Evolutionary conservation across 176 grass and related monocot species (phyloP).

Genomic region (Areca catechu): DNA sequence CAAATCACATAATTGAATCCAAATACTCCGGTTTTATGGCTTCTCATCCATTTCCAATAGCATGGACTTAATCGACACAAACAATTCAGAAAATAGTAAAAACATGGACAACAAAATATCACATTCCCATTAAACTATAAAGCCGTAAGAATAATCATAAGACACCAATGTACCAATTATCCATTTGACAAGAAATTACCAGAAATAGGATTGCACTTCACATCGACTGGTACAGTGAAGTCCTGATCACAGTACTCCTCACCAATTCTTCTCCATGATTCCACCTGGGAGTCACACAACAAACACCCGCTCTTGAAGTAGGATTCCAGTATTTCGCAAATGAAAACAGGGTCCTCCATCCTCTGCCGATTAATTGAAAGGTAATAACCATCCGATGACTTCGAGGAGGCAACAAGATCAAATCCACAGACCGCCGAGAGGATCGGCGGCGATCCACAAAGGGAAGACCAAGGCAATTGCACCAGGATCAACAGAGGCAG

Average conservation of each 20-base stretch:
- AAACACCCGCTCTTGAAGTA: constrained; percentile 60
- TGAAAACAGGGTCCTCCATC: constrained; percentile 41
- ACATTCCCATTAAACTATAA: no score
- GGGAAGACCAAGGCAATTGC: constrained; percentile 25
- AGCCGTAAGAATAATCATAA: neutral
- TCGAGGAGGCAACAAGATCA: constrained; percentile 40
- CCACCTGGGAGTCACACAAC: constrained; percentile 28
- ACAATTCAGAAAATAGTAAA: no score
- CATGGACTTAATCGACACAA: no score
- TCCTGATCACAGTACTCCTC: constrained; percentile 37
- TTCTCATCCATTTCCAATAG: no score
- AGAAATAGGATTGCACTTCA: constrained; percentile 21
- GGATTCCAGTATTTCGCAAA: constrained; percentile 51
- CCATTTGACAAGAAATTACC: constrained; percentile 29
- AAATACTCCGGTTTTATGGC: no score
- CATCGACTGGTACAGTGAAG: constrained; percentile 1
- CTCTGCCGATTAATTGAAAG: constrained; percentile 47
- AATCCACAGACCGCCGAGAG: constrained; percentile 45
- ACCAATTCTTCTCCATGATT: constrained; percentile 31
- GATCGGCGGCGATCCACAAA: constrained; percentile 16
- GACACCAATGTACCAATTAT: constrained; percentile 1
- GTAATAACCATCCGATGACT: constrained; percentile 24
- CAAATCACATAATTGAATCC: no score
- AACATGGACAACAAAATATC: no score
- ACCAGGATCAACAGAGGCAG: constrained; percentile 31